Percentiles rank a stretch among this genome's conserved stretches.
Conservation (phyloP, 257 asterid genomes). For the Eustoma russellianum region DNA sequence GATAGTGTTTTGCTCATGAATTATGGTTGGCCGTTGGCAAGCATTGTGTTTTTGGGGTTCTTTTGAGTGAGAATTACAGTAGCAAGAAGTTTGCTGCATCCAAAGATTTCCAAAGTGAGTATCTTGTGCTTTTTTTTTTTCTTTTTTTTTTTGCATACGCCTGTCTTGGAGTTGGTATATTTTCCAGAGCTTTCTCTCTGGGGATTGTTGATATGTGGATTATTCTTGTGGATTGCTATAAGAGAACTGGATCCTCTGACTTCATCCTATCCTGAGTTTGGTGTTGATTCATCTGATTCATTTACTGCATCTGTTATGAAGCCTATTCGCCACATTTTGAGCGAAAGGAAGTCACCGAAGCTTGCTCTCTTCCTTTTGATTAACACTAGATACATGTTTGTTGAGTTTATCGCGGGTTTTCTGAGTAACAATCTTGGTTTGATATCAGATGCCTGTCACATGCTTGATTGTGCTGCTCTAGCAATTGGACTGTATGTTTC, state of each 20-base stretch:
- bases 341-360: conserved; percentile 86
- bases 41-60: conserved; percentile 84
- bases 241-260: conserved; percentile 50
- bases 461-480: conserved; percentile 98
- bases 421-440: conserved; percentile 97
- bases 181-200: conserved; percentile 78
- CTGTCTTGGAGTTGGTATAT: conserved; percentile 71
- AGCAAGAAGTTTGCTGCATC: conserved; percentile 49
- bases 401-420: conserved; percentile 86
- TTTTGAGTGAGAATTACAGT: conserved; percentile 72
- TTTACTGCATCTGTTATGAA: conserved; percentile 50
- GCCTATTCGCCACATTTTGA: conserved; percentile 70
- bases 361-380: conserved; percentile 84
- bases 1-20: conserved; percentile 48
- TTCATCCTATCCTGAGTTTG: conserved; percentile 52
- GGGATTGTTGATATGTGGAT: conserved; percentile 78
- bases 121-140: conserved; percentile 58
- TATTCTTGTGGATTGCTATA: conserved; percentile 65
- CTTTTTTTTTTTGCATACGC: conserved; percentile 54
- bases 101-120: conserved; percentile 61
- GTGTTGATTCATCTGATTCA: conserved; percentile 53
- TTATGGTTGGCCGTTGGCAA: conserved; percentile 82
- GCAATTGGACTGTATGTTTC: conserved; percentile 95
- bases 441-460: conserved; percentile 97
- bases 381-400: conserved; percentile 87